A percentile compares a stretch with the other conserved stretches of the same genome.
These are phyloP conservation scores for Escallonia rubra DNA, from an alignment of 129 eudicot species.

Conservation along the genomic window DNA sequence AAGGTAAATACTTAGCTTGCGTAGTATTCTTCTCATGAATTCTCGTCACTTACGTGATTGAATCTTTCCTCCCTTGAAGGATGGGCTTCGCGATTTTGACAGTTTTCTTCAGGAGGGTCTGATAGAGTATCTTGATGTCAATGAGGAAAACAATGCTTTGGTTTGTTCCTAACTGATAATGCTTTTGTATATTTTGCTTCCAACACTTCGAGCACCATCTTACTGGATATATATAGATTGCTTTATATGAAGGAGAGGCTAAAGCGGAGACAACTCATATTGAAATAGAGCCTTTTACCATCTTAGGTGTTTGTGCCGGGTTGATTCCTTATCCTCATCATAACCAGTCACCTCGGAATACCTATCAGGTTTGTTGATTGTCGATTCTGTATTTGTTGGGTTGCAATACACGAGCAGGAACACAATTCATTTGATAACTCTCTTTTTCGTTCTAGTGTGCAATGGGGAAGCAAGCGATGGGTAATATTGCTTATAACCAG, in stretches of 20 bases:
- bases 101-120: slow-evolving; percentile 83
- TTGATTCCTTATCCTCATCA: slow-evolving; percentile 98
- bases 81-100: slow-evolving; percentile 78
- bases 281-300: slow-evolving; percentile 95
- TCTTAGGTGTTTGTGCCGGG: slow-evolving; percentile 87
- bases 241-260: slow-evolving; percentile 78
- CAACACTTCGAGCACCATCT: background rate
- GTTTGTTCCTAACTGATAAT: slow-evolving; percentile 30
- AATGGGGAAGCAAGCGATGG: slow-evolving; percentile 99
- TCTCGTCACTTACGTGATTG: slow-evolving; percentile 6
- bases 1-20: slow-evolving; percentile 19
- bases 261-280: slow-evolving; percentile 77
- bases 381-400: too few relatives aligned
- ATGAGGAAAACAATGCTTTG: slow-evolving; percentile 96
- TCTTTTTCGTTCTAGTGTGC: slow-evolving; percentile 57
- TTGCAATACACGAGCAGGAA: background rate
- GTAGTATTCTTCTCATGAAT: background rate
- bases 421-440: background rate
- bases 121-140: slow-evolving; percentile 96
- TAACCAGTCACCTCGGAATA: slow-evolving; percentile 96
- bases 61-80: slow-evolving; percentile 38
- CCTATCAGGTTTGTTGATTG: slow-evolving; percentile 63
- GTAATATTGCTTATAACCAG: slow-evolving; percentile 96
- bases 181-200: background rate
- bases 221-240: slow-evolving; percentile 42